These are phyloP conservation scores for Trifolium pratense DNA, from an alignment of 306 rosid species.

Conservation along the genomic window DNA sequence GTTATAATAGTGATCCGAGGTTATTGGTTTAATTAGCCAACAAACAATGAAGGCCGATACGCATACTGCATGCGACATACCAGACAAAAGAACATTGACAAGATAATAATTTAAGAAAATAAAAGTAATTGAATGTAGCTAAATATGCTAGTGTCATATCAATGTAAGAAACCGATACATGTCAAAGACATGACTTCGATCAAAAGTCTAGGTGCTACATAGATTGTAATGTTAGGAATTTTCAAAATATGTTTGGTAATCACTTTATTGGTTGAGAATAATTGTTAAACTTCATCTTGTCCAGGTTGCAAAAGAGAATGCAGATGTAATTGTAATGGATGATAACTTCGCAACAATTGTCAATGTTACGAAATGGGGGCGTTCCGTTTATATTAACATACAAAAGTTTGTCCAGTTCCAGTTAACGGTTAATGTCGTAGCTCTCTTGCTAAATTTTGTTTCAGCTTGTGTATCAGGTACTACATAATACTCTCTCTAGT, in stretches of 20 bases:
- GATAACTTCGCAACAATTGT: slow-evolving; percentile 87
- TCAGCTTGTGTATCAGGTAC: slow-evolving; percentile 80
- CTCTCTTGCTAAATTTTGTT: slow-evolving; percentile 79
- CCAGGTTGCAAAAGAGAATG: slow-evolving; percentile 98
- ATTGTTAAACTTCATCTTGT: slow-evolving; percentile 17
- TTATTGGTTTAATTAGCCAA: too few species aligned
- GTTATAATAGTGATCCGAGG: too few species aligned
- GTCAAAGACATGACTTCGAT: background rate
- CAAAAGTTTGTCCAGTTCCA: slow-evolving; percentile 98
- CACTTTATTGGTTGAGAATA: slow-evolving; percentile 9
- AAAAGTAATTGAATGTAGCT: background rate
- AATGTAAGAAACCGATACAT: background rate
- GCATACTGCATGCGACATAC: too few species aligned
- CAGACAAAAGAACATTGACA: too few species aligned
- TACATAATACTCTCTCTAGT: too few species aligned
- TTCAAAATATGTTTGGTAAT: background rate
- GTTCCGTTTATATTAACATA: slow-evolving; percentile 85
- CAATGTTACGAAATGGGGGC: slow-evolving; percentile 84
- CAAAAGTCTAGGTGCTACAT: background rate
- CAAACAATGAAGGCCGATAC: too few species aligned
- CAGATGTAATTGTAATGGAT: slow-evolving; percentile 88
- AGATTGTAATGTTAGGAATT: background rate
- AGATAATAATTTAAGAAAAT: background rate
- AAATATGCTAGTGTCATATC: background rate
- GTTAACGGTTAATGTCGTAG: slow-evolving; percentile 90